Conservation (phyloP, 2,329 filamentous ascomycete species). For the Cladophialophora chaetospira region DNA sequence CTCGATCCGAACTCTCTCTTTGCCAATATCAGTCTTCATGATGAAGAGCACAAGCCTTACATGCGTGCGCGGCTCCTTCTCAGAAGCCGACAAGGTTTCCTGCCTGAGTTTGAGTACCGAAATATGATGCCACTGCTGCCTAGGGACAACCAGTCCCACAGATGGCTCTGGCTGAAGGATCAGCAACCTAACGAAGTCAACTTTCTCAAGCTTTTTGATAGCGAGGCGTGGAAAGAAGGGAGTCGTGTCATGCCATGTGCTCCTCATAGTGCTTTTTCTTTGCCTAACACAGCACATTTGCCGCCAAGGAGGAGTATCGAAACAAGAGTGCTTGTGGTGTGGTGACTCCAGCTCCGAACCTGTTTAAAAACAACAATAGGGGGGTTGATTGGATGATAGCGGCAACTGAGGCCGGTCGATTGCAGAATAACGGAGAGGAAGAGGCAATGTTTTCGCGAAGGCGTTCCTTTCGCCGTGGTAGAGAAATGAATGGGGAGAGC, state of each 20-base stretch:
- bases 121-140: neutral
- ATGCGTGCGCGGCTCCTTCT: neutral
- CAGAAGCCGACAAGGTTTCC: neutral
- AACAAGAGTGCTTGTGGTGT: neutral
- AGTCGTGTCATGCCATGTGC: neutral
- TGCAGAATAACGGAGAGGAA: no score
- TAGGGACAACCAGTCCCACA: neutral
- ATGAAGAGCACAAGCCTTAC: neutral
- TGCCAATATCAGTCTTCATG: neutral
- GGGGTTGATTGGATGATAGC: no score
- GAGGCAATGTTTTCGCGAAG: no score
- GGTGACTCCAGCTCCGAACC: no score
- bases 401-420: no score
- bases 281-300: neutral
- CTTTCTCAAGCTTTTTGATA: neutral
- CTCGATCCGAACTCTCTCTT: neutral
- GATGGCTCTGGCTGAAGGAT: neutral
- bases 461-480: no score
- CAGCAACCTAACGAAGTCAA: neutral
- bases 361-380: no score
- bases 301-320: neutral
- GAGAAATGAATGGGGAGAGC: no score
- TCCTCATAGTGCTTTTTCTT: neutral
- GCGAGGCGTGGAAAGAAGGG: neutral
- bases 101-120: neutral